These are phyloP conservation scores for Lathyrus aphaca DNA, from an alignment of 306 rosid species.

Conservation along the genomic window DNA sequence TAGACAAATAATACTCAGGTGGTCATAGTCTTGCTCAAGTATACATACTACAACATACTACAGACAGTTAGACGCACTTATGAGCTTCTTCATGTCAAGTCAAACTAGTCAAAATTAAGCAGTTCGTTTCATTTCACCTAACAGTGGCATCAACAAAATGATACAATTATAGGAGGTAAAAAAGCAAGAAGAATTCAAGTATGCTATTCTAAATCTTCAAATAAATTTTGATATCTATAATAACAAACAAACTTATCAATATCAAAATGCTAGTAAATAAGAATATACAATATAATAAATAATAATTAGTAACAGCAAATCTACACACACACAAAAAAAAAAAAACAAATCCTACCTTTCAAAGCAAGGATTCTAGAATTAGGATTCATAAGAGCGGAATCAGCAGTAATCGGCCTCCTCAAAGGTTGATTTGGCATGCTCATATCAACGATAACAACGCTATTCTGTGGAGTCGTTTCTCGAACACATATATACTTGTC, in stretches of 20 bases:
- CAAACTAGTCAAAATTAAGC: slow-evolving; percentile 36
- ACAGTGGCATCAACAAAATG: not conserved
- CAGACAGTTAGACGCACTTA: not conserved
- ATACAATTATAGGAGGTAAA: not conserved
- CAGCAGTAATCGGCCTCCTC: slow-evolving; percentile 98
- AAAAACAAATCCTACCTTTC: slow-evolving; percentile 63
- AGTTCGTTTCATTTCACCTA: slow-evolving; percentile 19
- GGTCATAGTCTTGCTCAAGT: slow-evolving; percentile 9
- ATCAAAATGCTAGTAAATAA: not conserved
- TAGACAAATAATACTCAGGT: not conserved
- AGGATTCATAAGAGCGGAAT: slow-evolving; percentile 98
- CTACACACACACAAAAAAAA: not conserved
- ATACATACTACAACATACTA: not conserved
- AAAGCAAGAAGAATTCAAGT: not conserved
- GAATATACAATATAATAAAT: not conserved
- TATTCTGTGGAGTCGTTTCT: slow-evolving; percentile 88
- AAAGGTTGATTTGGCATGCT: slow-evolving; percentile 85
- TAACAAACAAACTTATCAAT: slow-evolving; percentile 10
- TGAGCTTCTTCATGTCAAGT: not conserved
- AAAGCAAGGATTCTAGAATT: slow-evolving; percentile 90
- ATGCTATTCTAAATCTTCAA: slow-evolving; percentile 2
- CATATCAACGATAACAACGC: slow-evolving; percentile 92
- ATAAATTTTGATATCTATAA: slow-evolving; percentile 1
- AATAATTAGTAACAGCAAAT: not conserved
- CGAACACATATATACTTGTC: slow-evolving; percentile 94